Evolutionary conservation across 306 rosid species (phyloP).

Genomic region (Dalbergia cultrata): DNA sequence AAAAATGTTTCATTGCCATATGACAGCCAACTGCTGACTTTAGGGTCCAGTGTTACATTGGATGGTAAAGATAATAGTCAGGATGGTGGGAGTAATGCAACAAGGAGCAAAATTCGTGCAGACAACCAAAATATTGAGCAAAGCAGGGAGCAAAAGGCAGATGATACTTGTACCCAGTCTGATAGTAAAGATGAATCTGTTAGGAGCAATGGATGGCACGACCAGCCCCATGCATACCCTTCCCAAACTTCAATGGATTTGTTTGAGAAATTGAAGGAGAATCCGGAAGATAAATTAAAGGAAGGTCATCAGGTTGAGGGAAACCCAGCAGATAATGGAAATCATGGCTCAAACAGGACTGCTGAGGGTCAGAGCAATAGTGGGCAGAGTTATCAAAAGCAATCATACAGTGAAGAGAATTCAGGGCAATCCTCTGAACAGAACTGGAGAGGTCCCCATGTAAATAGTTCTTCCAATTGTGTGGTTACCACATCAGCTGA

Average conservation of each 20-base stretch:
- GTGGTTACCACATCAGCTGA: conserved; percentile 55
- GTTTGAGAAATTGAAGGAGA: conserved; percentile 51
- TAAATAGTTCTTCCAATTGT: conserved; percentile 58
- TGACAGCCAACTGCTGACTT: conserved; percentile 53
- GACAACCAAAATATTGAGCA: conserved; percentile 50
- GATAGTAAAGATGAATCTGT: conserved; percentile 58
- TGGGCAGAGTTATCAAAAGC: conserved; percentile 63
- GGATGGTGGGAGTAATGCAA: conserved; percentile 52
- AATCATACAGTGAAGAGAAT: conserved; percentile 73
- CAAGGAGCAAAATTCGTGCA: conserved; percentile 41
- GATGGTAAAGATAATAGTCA: conserved; percentile 52
- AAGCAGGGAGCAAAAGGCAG: conserved; percentile 54
- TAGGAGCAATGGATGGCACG: conserved; percentile 60
- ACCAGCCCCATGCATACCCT: conserved; percentile 56
- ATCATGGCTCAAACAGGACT: conserved; percentile 55
- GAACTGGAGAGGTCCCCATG: conserved; percentile 64
- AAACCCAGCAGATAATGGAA: conserved; percentile 53
- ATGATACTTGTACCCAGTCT: conserved; percentile 52
- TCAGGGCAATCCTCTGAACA: conserved; percentile 79
- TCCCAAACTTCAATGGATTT: conserved; percentile 54
- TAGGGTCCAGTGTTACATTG: conserved; percentile 51
- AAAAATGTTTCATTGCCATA: conserved; percentile 52
- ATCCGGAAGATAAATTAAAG: conserved; percentile 46
- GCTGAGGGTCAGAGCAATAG: conserved; percentile 61
- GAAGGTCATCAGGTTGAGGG: conserved; percentile 55